A percentile compares a stretch with the other conserved stretches of the same genome.
phyloP scores from a whole-genome alignment of 169 alveolate genomes.

The Eimeria sp. region DNA sequence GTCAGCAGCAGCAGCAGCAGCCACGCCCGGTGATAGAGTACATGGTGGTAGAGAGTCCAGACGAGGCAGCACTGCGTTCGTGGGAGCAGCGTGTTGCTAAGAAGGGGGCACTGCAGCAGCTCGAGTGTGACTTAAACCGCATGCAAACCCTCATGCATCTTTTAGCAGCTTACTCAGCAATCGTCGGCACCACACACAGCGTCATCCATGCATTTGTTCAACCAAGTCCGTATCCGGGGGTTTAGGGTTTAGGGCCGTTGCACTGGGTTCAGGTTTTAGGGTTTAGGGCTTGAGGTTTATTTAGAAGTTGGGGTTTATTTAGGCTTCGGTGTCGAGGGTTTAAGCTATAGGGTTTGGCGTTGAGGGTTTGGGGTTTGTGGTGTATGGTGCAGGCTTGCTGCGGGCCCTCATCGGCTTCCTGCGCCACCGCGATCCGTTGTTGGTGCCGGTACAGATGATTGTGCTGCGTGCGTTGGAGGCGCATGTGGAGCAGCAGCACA shows the following conservation, averaged over 20 bases:
- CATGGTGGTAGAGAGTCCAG: background rate
- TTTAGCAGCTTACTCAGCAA: conserved; percentile 71
- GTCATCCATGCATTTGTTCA: conserved; percentile 72
- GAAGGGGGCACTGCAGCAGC: conserved; percentile 39
- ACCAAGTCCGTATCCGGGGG: conserved; percentile 28
- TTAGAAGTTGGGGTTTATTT: background rate
- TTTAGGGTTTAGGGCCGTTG: background rate
- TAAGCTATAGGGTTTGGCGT: background rate
- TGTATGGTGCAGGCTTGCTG: conserved; percentile 45
- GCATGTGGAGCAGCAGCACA: conserved; percentile 78
- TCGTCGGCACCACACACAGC: conserved; percentile 58
- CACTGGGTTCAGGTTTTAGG: too few relatives aligned
- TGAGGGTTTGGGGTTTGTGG: background rate
- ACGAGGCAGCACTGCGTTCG: conserved; percentile 43
- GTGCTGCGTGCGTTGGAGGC: conserved; percentile 77
- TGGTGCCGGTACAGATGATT: conserved; percentile 76
- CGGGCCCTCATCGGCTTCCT: conserved; percentile 58
- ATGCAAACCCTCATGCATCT: conserved; percentile 78
- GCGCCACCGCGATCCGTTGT: conserved; percentile 77
- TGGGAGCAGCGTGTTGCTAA: conserved; percentile 30
- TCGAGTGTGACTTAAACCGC: conserved; percentile 70
- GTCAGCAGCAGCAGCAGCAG: conserved; percentile 41
- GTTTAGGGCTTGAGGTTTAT: background rate
- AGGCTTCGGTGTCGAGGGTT: background rate
- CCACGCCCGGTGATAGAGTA: conserved; percentile 31